phyloP scores from a whole-genome alignment of 768 basidiomycete species.

The Tremella fuciformis region DNA sequence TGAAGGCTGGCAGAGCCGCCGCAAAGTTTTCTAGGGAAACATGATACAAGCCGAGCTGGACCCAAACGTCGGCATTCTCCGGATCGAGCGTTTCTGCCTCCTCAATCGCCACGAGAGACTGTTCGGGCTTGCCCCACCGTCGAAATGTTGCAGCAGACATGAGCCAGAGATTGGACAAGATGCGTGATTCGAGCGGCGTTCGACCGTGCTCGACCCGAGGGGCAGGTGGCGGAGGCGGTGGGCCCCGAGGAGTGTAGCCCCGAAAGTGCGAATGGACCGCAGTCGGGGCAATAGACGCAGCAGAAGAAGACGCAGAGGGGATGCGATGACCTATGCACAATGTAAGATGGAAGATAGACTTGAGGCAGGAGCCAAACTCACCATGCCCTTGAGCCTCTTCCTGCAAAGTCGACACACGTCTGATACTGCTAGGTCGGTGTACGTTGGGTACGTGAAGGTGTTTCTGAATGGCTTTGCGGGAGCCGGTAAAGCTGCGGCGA shows the following conservation, averaged over 20 bases:
- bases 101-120: slow-evolving; percentile 83
- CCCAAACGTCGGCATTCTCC: slow-evolving; percentile 85
- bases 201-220: slow-evolving; percentile 29
- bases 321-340: slow-evolving; percentile 15
- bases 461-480: slow-evolving; percentile 25
- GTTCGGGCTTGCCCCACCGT: slow-evolving; percentile 80
- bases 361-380: neutral
- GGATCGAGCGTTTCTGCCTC: slow-evolving; percentile 90
- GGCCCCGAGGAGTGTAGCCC: slow-evolving; percentile 39
- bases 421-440: slow-evolving; percentile 27
- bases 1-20: slow-evolving; percentile 62
- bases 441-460: slow-evolving; percentile 44
- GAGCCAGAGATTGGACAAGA: slow-evolving; percentile 85
- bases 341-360: slow-evolving; percentile 2
- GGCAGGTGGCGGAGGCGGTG: slow-evolving; percentile 55
- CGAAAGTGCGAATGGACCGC: slow-evolving; percentile 26
- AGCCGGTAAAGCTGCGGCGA: slow-evolving; percentile 8
- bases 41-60: slow-evolving; percentile 65
- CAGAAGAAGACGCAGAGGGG: slow-evolving; percentile 21
- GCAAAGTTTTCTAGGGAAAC: neutral
- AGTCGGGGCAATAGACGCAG: slow-evolving; percentile 40
- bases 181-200: slow-evolving; percentile 60
- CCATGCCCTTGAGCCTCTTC: neutral
- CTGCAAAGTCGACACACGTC: neutral
- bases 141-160: slow-evolving; percentile 93